Evolutionary conservation across 2,329 filamentous ascomycete genomes (phyloP), one percentile per base, ranked within the genome.

Genomic region (Trichophyton equinum): DNA sequence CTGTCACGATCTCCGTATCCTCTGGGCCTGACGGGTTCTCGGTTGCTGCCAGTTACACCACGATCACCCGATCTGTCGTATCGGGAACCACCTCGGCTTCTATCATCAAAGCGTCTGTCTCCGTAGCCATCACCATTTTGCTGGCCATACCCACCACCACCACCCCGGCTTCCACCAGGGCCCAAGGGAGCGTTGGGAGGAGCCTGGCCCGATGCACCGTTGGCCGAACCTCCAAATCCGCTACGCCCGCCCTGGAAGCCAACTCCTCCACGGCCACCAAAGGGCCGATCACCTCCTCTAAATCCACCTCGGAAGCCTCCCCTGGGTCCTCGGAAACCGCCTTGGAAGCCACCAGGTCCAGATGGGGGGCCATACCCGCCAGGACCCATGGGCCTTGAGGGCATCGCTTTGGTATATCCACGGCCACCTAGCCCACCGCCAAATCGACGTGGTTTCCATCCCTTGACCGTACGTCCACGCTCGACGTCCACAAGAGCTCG

Each of bases 401-500:
- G 82, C 65, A 85, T 80, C 15, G 86, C 84, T 75, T 92, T 95
- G 61, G 92, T 97, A 75, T 97, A 97, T 65, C 89, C 88, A 68
- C 94, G 86, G 53, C 92, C 92, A 64, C 94, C 94, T 2, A 96
- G 83, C 55, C 94, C 94, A 66, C 94, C 94, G 62, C 92, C 94
- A 59, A 95, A 87, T 65, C 94, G 87, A 67, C 89, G 86, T 64
- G 94, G 94, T 70, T 89, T 88, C 94, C 94, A 99, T 57, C 88
- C 90, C 70, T 89, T 88, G 46, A 96, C 90, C 36, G 94, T 97
- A 67, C 94, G 87, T 67, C 94, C 94, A 70, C 94, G 86, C 77
- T 99, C 94, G 63, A 97, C 92, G 72, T 99, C 94, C 69, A 97
- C 91, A 71, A 96, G 85, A 70, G 97, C 89, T 68, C 87, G 85